Evolutionary conservation across 1,284 basidiomycete genomes (phyloP).

Genomic region (Cutaneotrichosporon mucoides): DNA sequence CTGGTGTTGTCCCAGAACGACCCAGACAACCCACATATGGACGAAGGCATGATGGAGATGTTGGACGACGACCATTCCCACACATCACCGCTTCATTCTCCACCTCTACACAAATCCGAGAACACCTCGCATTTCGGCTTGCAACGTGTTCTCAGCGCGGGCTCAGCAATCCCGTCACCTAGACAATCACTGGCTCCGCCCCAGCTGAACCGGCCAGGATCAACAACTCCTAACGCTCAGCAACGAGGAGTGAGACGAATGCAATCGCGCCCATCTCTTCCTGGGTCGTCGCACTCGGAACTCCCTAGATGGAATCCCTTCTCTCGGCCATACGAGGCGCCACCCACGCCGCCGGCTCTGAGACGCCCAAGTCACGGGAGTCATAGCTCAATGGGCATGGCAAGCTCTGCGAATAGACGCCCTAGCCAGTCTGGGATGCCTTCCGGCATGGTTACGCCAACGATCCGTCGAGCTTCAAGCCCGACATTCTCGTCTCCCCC

Average conservation of each 20-base stretch:
- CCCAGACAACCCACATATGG: slow-evolving; percentile 11
- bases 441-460: background rate
- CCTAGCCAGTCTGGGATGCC: background rate
- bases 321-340: slow-evolving; percentile 6
- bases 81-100: background rate
- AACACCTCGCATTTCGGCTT: background rate
- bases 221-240: slow-evolving; percentile 8
- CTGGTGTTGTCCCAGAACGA: slow-evolving; percentile 26
- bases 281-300: background rate
- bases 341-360: slow-evolving; percentile 1
- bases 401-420: background rate
- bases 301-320: slow-evolving; percentile 33
- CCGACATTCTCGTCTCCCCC: background rate
- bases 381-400: background rate
- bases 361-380: background rate
- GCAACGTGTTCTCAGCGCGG: slow-evolving; percentile 11
- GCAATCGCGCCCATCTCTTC: slow-evolving; percentile 2
- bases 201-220: background rate
- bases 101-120: background rate
- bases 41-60: slow-evolving; percentile 21
- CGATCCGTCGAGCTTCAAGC: slow-evolving; percentile 3
- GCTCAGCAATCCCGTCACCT: slow-evolving; percentile 1
- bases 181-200: background rate
- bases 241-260: slow-evolving; percentile 2
- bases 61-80: slow-evolving; percentile 19